phyloP scores from a whole-genome alignment of 306 rosid genomes.

The Alnus rubra region DNA sequence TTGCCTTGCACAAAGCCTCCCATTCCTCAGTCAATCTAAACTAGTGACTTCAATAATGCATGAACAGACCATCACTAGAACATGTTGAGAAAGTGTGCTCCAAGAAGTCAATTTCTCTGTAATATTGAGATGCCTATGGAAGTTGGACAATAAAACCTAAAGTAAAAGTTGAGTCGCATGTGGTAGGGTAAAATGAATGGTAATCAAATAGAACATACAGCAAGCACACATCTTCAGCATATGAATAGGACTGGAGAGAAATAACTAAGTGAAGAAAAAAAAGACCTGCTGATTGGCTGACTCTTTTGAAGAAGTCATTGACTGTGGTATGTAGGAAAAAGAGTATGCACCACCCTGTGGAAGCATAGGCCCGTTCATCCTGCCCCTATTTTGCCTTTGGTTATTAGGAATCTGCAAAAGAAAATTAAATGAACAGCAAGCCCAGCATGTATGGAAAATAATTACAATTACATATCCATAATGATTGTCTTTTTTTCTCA shows the following conservation, averaged over 20 bases:
- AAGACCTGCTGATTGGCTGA: slow-evolving; percentile 65
- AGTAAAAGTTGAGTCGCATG: not conserved
- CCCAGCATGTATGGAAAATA: slow-evolving; percentile 6
- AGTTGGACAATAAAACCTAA: not conserved
- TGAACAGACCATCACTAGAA: slow-evolving; percentile 6
- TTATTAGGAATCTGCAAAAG: slow-evolving; percentile 54
- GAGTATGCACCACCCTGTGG: slow-evolving; percentile 51
- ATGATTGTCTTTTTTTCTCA: not conserved
- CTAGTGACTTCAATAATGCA: not conserved
- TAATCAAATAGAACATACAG: slow-evolving; percentile 10
- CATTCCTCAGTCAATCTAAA: slow-evolving; percentile 1
- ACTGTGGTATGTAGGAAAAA: slow-evolving; percentile 40
- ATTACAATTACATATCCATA: not conserved
- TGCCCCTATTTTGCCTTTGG: slow-evolving; percentile 69
- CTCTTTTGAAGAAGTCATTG: slow-evolving; percentile 45
- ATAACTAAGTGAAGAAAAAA: slow-evolving; percentile 5
- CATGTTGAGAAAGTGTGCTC: slow-evolving; percentile 1
- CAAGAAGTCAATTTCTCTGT: not conserved
- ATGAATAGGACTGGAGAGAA: not conserved
- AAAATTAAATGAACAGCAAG: slow-evolving; percentile 15
- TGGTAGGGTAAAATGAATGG: not conserved
- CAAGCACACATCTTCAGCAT: slow-evolving; percentile 13
- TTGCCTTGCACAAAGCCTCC: not conserved
- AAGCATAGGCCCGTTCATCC: slow-evolving; percentile 56
- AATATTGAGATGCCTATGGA: not conserved